These are phyloP conservation scores for Naematelia encephala DNA, from an alignment of 768 basidiomycete species.

Conservation along the genomic window DNA sequence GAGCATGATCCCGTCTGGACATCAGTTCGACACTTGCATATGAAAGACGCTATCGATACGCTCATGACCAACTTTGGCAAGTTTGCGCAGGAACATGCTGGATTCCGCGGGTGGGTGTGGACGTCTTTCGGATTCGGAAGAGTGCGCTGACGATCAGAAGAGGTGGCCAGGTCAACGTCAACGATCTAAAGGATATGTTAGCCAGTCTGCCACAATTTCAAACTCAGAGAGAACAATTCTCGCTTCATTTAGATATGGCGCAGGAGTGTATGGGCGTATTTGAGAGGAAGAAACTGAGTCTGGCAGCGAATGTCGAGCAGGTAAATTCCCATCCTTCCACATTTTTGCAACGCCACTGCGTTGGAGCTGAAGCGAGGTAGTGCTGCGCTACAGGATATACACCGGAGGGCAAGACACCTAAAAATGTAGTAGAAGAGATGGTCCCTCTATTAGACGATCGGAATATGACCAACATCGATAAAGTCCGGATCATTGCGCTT, in stretches of 20 bases:
- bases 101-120: slow-evolving; percentile 78
- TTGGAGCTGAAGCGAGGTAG: slow-evolving; percentile 53
- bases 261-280: slow-evolving; percentile 95
- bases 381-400: slow-evolving; percentile 91
- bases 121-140: slow-evolving; percentile 3
- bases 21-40: slow-evolving; percentile 91
- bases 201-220: slow-evolving; percentile 91
- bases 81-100: slow-evolving; percentile 89
- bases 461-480: slow-evolving; percentile 78
- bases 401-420: slow-evolving; percentile 89
- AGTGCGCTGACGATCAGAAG: slow-evolving; percentile 50
- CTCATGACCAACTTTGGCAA: slow-evolving; percentile 93
- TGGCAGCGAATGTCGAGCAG: slow-evolving; percentile 87
- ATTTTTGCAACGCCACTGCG: not conserved
- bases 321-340: slow-evolving; percentile 48
- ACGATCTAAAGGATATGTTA: slow-evolving; percentile 99
- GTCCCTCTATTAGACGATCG: slow-evolving; percentile 87
- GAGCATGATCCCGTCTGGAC: slow-evolving; percentile 90
- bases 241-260: slow-evolving; percentile 93
- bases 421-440: slow-evolving; percentile 95
- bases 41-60: slow-evolving; percentile 97
- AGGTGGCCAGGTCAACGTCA: slow-evolving; percentile 78
- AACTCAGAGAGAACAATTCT: slow-evolving; percentile 94
- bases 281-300: slow-evolving; percentile 76
- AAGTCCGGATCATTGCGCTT: slow-evolving; percentile 91